A percentile compares a stretch with the other conserved stretches of the same genome.
These are phyloP conservation scores for Omphalotus olearius DNA, from an alignment of 1,284 basidiomycete genomes.

Conservation along the genomic window DNA sequence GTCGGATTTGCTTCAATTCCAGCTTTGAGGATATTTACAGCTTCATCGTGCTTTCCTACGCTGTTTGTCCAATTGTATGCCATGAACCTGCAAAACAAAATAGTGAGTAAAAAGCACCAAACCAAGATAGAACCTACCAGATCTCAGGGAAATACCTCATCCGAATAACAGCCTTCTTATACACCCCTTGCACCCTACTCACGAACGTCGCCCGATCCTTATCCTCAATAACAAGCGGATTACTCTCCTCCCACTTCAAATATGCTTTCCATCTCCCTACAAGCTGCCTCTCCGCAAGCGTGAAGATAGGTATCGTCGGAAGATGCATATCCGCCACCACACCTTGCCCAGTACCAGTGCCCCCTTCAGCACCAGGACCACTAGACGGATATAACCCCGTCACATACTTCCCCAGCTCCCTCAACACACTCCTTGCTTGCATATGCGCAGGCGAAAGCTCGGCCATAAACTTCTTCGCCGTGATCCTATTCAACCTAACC, in stretches of 20 bases:
- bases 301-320: conserved; percentile 74
- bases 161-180: conserved; percentile 82
- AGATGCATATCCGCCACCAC: conserved; percentile 50
- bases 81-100: conserved; percentile 67
- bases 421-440: conserved; percentile 88
- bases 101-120: not conserved
- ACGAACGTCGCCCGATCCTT: conserved; percentile 68
- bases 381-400: conserved; percentile 48
- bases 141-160: conserved; percentile 96
- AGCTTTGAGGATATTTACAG: conserved; percentile 73
- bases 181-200: conserved; percentile 76
- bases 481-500: conserved; percentile 85
- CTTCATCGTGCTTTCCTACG: conserved; percentile 81
- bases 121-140: conserved; percentile 52
- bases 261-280: conserved; percentile 89
- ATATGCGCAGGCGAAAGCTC: conserved; percentile 77
- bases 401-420: conserved; percentile 77
- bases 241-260: conserved; percentile 93
- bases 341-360: conserved; percentile 18
- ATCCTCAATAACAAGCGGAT: conserved; percentile 91
- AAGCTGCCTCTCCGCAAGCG: conserved; percentile 65
- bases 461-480: conserved; percentile 94
- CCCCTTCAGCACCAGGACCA: not conserved
- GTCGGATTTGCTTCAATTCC: conserved; percentile 88
- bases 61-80: conserved; percentile 79